Conservation (phyloP, 2,329 filamentous ascomycete genomes). For the Penicillium sp. region DNA sequence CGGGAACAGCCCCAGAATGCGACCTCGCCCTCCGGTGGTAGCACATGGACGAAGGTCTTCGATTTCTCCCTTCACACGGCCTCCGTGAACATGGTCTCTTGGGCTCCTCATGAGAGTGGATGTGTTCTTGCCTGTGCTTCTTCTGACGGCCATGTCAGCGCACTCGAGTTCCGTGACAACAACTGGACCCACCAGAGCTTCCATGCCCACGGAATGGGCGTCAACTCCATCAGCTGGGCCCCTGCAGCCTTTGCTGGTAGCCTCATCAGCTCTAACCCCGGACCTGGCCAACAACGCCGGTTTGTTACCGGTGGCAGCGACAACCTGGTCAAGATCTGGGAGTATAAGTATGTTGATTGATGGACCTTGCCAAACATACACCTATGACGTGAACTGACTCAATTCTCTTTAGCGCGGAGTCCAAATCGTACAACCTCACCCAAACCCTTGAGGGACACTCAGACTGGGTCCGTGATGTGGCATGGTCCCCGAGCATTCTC, state of each 20-base stretch:
- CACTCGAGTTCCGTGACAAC: conserved; percentile 96
- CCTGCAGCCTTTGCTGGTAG: conserved; percentile 80
- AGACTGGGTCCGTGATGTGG: conserved; percentile 97
- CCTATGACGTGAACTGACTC: conserved; percentile 3
- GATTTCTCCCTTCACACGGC: conserved; percentile 93
- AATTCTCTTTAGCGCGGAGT: conserved; percentile 43
- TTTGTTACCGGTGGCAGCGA: conserved; percentile 96
- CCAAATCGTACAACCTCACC: conserved; percentile 52
- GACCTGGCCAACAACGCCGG: conserved; percentile 65
- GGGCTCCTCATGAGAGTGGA: conserved; percentile 95
- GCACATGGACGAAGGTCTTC: conserved; percentile 80
- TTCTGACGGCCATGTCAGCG: conserved; percentile 87
- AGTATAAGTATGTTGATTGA: conserved; percentile 58
- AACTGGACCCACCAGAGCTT: conserved; percentile 87
- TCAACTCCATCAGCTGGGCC: conserved; percentile 95
- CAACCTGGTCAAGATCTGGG: conserved; percentile 91
- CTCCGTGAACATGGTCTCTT: conserved; percentile 92
- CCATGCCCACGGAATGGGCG: conserved; percentile 86
- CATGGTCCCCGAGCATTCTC: conserved; percentile 92
- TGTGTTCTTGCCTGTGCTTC: conserved; percentile 93
- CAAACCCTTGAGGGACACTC: conserved; percentile 71
- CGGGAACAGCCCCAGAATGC: conserved; percentile 66
- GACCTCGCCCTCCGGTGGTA: conserved; percentile 44
- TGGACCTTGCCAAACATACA: not conserved
- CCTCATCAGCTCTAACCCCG: conserved; percentile 70